Evolutionary conservation across 352 stramenopile genomes (phyloP).

Genomic region (Phytophthora capsici): DNA sequence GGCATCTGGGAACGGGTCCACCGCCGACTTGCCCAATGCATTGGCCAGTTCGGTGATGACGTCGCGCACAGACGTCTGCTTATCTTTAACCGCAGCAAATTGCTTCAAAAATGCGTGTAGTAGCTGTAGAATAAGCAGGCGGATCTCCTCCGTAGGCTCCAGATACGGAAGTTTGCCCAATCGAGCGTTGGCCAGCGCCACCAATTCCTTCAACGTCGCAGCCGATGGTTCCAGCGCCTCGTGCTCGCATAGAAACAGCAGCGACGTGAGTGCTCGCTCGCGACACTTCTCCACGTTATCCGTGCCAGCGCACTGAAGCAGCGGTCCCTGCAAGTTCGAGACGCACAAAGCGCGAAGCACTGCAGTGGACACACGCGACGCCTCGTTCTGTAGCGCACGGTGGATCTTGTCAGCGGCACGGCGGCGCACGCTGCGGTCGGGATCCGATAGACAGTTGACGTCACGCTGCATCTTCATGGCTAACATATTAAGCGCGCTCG

Average conservation of each 20-base stretch:
- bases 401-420: constrained; percentile 78
- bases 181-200: constrained; percentile 54
- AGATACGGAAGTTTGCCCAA: constrained; percentile 80
- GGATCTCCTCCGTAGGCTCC: constrained; percentile 86
- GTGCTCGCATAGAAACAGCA: constrained; percentile 64
- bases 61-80: constrained; percentile 43
- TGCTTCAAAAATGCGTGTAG: constrained; percentile 62
- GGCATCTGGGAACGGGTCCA: constrained; percentile 82
- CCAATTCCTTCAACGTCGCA: constrained; percentile 52
- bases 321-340: constrained; percentile 49
- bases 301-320: constrained; percentile 54
- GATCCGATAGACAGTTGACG: constrained; percentile 79
- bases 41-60: constrained; percentile 76
- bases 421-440: constrained; percentile 73
- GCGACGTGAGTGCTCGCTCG: constrained; percentile 65
- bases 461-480: constrained; percentile 86
- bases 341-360: constrained; percentile 57
- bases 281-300: constrained; percentile 83
- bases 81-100: constrained; percentile 28
- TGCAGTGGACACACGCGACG: constrained; percentile 29
- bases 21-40: constrained; percentile 68
- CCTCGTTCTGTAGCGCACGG: constrained; percentile 56
- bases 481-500: constrained; percentile 61
- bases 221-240: constrained; percentile 51
- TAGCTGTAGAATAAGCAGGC: constrained; percentile 72